Conservation (phyloP, 768 basidiomycete species). For the Mycena vitilis region DNA sequence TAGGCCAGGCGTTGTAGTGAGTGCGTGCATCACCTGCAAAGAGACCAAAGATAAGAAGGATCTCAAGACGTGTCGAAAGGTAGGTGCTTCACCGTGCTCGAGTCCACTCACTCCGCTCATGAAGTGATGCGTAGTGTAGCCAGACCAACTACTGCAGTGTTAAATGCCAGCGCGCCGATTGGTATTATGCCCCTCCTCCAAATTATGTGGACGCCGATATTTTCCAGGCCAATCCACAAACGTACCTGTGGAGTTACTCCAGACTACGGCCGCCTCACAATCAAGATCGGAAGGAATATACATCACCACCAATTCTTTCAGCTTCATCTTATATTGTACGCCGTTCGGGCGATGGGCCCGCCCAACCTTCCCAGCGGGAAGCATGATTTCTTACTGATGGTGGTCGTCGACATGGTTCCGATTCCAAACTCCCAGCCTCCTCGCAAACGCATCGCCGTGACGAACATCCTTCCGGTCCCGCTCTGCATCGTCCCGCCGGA, state of each 20-base stretch:
- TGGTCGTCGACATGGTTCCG: slow-evolving; percentile 13
- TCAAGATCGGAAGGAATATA: slow-evolving; percentile 8
- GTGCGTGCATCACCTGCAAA: slow-evolving; percentile 21
- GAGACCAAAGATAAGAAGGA: slow-evolving; percentile 10
- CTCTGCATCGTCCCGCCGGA: slow-evolving; percentile 14
- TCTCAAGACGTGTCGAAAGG: slow-evolving; percentile 16
- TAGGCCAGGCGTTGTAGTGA: slow-evolving; percentile 1
- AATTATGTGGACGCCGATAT: too few species aligned
- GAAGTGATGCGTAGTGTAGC: slow-evolving; percentile 10
- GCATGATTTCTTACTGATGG: slow-evolving; percentile 19
- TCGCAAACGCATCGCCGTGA: slow-evolving; percentile 5
- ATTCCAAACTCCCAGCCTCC: background rate
- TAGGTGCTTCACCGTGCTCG: background rate
- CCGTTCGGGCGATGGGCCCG: slow-evolving; percentile 14
- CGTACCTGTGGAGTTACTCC: background rate
- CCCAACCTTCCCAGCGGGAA: slow-evolving; percentile 6
- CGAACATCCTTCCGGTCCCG: slow-evolving; percentile 13
- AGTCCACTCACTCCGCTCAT: background rate
- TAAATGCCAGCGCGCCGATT: slow-evolving; percentile 14
- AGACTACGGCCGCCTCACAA: background rate
- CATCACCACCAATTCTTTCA: slow-evolving; percentile 23
- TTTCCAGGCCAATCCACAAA: slow-evolving; percentile 17
- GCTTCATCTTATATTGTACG: slow-evolving; percentile 10
- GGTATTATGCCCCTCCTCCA: background rate
- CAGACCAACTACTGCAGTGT: slow-evolving; percentile 13